Evolutionary conservation across 1,284 basidiomycete species (phyloP), one percentile per base, ranked within the genome.

Genomic region (Phellopilus nigrolimitatus): DNA sequence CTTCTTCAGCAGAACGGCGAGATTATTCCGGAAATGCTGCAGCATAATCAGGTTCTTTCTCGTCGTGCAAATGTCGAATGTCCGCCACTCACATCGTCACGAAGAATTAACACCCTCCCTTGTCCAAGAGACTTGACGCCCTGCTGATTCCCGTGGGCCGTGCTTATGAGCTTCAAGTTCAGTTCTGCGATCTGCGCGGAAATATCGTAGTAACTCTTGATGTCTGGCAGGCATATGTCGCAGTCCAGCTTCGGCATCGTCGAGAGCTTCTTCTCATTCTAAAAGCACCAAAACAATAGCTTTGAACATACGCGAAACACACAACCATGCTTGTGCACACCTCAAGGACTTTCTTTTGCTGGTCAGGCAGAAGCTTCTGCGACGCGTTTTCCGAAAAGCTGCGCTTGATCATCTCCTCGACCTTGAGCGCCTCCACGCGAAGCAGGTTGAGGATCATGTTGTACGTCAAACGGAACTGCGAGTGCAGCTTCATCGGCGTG

Each of bases 351-450:
- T 88, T 82, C 64, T 85, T 82, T 68, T 98, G 92, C 59, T 98
- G 92, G 51, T 97, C 92, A 1, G 97, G 97, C 17, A 97, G 73
- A 49, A 98, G 72, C 47, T 86, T 79, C 63, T 99, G 97, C 0
- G 95, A 88, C 0, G 94, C 86, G 62, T 99, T 99, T 71, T 99
- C 97, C 3, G 95, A 98, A 69, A 99, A 99, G 64, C 91, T 95
- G 31, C 97, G 80, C 69, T 99, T 99, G 68, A 99, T 99, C 97
- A 99, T 99, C 67, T 99, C 97, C 64, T 99, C 97, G 6, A 99
- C 97, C 57, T 87, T 80, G 30, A 99, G 75, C 1, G 97, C 94
- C 65, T 99, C 97, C 6, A 99, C 95, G 25, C 97, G 85, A 13
- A 99, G 77, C 37, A 99, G 70, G 65, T 99, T 99, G 54, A 99